Base-by-base conservation (phyloP, 495 filamentous ascomycete genomes). In the Aspergillus incahuasiensis region DNA sequence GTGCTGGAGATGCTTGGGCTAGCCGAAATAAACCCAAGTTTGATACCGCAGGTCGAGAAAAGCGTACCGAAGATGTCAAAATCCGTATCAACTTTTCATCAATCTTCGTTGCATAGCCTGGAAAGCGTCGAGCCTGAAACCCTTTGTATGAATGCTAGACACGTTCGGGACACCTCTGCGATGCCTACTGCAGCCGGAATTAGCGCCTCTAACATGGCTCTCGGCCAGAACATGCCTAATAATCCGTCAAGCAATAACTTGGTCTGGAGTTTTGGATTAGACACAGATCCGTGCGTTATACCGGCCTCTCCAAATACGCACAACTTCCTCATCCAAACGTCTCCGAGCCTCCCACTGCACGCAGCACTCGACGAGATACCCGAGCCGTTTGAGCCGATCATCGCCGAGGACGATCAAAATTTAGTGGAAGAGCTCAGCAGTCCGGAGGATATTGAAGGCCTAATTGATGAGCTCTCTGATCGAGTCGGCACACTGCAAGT, bases 401-500 rank as follows among this genome's bases (percentile, higher is more conserved):
- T 44, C 19, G 42, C 19, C 22, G 42, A 44, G 1, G 42, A 44
- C 42, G 42, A 44, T 8, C 19, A 22, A 22, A 44, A 18, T 22
- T 22, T 44, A 20, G 42, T 44, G 9, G 42, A 44, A 20, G 42
- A 22, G 7, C 18, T 8, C 19, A 22, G 42, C 42, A 11, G 20
- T 9, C 7, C 19, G 15, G 42, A 22, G 18, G 42, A 44, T 44
- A 44, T 44, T 22, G 42, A 44, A 22, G 42, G 42, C 15, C 42
- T 44, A 11, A 22, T 44, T 3, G 42, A 44, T 44, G 42, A 44
- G 20, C 42, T 44, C 22, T 44, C 42, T 0, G 24, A 64, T 57
- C 48, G 76, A 66, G 60, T 70, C 50, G 67, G 67, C 1, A 57
- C 54, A 24, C 54, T 70, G 19, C 65, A 68, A 50, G 54, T 70